A percentile compares a stretch with the other conserved stretches of the same genome.
Conservation (phyloP, 2,329 filamentous ascomycete species). For the Periconia sp. region DNA sequence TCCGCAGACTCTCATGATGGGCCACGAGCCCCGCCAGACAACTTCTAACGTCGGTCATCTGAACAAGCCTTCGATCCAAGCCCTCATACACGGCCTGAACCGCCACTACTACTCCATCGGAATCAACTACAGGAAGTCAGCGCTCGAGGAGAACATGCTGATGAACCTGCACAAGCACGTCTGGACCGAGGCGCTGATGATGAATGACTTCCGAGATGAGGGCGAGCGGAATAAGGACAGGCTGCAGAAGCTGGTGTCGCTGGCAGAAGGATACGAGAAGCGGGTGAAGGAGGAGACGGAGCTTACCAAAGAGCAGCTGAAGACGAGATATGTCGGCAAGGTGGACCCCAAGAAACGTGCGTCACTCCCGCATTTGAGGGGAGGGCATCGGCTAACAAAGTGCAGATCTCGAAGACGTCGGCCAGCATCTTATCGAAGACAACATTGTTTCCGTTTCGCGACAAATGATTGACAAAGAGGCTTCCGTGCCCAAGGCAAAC, state of each 20-base stretch:
- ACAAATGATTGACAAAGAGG: slow-evolving; percentile 99
- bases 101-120: slow-evolving; percentile 99
- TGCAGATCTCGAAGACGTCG: slow-evolving; percentile 86
- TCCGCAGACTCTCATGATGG: slow-evolving; percentile 96
- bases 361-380: slow-evolving; percentile 26
- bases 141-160: slow-evolving; percentile 97
- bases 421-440: slow-evolving; percentile 96
- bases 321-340: slow-evolving; percentile 98
- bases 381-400: slow-evolving; percentile 20
- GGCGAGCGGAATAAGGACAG: slow-evolving; percentile 85
- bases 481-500: slow-evolving; percentile 73
- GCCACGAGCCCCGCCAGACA: slow-evolving; percentile 95
- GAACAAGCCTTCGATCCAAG: slow-evolving; percentile 99
- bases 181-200: slow-evolving; percentile 96
- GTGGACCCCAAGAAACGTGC: slow-evolving; percentile 96
- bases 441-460: slow-evolving; percentile 98
- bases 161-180: slow-evolving; percentile 99
- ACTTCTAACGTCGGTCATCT: slow-evolving; percentile 97
- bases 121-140: slow-evolving; percentile 98
- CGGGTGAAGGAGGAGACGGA: slow-evolving; percentile 98
- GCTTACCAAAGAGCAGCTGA: slow-evolving; percentile 93
- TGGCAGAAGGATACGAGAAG: slow-evolving; percentile 98
- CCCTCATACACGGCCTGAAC: slow-evolving; percentile 96
- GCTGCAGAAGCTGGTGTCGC: slow-evolving; percentile 81
- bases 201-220: slow-evolving; percentile 92